Evolutionary conservation across 2,329 filamentous ascomycete genomes (phyloP).

Genomic region (Thelonectria discophora): DNA sequence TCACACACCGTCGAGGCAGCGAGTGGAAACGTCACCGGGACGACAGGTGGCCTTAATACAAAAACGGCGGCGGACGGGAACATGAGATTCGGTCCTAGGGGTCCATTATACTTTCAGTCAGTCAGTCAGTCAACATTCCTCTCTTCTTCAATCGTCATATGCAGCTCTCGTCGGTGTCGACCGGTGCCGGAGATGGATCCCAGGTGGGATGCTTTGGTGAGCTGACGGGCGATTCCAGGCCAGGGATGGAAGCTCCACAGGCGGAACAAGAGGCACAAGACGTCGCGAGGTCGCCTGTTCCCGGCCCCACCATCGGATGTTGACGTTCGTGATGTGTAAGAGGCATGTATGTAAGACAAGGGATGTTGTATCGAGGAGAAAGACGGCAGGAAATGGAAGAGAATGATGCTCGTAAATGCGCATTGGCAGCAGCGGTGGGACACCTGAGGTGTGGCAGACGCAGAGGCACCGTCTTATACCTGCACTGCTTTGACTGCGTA

Average conservation of each 20-base stretch:
- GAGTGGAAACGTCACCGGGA: slow-evolving; percentile 12
- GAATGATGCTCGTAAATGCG: slow-evolving; percentile 3
- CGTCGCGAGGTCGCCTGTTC: slow-evolving; percentile 39
- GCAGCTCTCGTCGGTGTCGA: slow-evolving; percentile 25
- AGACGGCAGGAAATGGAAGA: neutral
- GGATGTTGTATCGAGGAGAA: slow-evolving; percentile 10
- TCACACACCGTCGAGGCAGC: too few relatives aligned
- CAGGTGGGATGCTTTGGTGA: slow-evolving; percentile 42
- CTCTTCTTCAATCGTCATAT: slow-evolving; percentile 15
- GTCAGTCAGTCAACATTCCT: neutral
- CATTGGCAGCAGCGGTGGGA: neutral
- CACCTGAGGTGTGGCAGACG: slow-evolving; percentile 25
- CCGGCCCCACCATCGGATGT: slow-evolving; percentile 45
- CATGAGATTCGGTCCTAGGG: slow-evolving; percentile 6
- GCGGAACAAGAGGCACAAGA: too few relatives aligned
- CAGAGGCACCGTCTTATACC: slow-evolving; percentile 38
- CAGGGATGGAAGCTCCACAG: slow-evolving; percentile 36
- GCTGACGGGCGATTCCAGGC: slow-evolving; percentile 32
- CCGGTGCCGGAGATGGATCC: slow-evolving; percentile 35
- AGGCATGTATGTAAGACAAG: slow-evolving; percentile 30
- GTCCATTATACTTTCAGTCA: slow-evolving; percentile 7
- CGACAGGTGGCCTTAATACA: slow-evolving; percentile 22
- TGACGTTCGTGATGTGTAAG: slow-evolving; percentile 34
- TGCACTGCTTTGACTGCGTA: slow-evolving; percentile 4
- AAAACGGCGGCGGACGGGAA: neutral